phyloP scores from a whole-genome alignment of 2,329 filamentous ascomycete genomes.

The Endoconidiophora polonica region DNA sequence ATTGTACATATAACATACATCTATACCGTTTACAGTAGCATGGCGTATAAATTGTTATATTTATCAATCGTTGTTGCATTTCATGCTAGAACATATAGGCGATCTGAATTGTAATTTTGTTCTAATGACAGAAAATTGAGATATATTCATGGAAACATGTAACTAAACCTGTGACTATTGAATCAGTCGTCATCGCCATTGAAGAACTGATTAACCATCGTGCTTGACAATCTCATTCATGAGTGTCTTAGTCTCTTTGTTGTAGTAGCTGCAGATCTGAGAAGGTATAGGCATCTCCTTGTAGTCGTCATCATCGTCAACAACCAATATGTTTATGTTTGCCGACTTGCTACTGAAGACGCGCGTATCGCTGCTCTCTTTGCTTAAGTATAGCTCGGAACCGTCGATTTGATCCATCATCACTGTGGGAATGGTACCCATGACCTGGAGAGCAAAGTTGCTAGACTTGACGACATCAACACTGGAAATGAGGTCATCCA shows the following conservation, averaged over 20 bases:
- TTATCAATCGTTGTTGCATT: neutral
- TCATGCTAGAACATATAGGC: neutral
- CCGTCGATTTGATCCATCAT: constrained; percentile 88
- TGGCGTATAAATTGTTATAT: neutral
- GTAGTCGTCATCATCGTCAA: constrained; percentile 58
- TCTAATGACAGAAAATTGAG: neutral
- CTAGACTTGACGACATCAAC: constrained; percentile 91
- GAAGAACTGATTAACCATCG: constrained; percentile 41
- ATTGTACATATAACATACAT: too few relatives aligned
- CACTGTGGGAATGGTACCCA: constrained; percentile 72
- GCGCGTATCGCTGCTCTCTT: constrained; percentile 61
- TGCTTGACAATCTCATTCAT: constrained; percentile 94
- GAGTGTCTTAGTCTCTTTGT: constrained; percentile 53
- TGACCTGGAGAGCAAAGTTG: constrained; percentile 86
- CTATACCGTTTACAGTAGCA: too few relatives aligned
- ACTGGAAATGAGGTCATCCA: constrained; percentile 78
- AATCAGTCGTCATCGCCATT: too few relatives aligned
- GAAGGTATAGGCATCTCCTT: constrained; percentile 76
- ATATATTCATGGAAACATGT: too few relatives aligned
- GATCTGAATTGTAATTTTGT: neutral
- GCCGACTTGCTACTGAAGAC: constrained; percentile 81
- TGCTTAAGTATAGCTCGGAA: constrained; percentile 71
- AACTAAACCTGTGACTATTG: too few relatives aligned
- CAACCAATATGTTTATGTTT: constrained; percentile 73
- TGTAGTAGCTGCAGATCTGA: constrained; percentile 67